Evolutionary conservation across 176 grass and related monocot genomes (phyloP).

Genomic region (Aegilops speltoides): DNA sequence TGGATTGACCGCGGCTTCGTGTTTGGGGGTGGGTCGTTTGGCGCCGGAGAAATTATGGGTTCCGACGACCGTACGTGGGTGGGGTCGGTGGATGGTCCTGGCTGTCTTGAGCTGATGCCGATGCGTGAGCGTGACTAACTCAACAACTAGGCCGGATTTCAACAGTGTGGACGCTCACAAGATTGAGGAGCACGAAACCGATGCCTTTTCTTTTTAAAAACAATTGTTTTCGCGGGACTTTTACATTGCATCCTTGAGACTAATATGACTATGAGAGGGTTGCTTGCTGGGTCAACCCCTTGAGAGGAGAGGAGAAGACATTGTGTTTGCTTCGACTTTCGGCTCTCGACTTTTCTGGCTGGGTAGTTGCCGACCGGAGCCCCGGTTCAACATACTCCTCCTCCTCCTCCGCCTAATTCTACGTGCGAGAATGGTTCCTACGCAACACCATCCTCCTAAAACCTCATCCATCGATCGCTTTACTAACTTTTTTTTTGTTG

Average conservation of each 20-base stretch:
- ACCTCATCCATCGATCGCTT: no score
- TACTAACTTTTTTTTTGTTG: no score
- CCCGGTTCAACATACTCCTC: neutral
- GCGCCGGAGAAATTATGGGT: neutral
- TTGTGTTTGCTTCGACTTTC: neutral
- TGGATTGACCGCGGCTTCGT: neutral
- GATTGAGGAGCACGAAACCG: neutral
- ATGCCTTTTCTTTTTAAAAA: neutral
- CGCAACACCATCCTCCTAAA: neutral
- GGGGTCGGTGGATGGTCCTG: neutral
- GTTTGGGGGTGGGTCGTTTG: neutral
- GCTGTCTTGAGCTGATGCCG: neutral
- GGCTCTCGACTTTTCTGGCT: neutral
- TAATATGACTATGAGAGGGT: neutral
- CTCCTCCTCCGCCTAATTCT: neutral
- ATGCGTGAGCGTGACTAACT: neutral
- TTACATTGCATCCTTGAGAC: neutral
- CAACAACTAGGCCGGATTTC: neutral
- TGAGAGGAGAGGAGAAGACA: neutral
- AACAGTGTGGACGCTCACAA: conserved; percentile 2
- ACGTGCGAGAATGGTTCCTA: neutral
- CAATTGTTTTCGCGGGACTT: neutral
- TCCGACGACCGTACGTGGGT: neutral
- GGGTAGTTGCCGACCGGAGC: conserved; percentile 8
- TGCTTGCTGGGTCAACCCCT: neutral